Conservation (phyloP, 345 rosid species). For the Geranium brycei region DNA sequence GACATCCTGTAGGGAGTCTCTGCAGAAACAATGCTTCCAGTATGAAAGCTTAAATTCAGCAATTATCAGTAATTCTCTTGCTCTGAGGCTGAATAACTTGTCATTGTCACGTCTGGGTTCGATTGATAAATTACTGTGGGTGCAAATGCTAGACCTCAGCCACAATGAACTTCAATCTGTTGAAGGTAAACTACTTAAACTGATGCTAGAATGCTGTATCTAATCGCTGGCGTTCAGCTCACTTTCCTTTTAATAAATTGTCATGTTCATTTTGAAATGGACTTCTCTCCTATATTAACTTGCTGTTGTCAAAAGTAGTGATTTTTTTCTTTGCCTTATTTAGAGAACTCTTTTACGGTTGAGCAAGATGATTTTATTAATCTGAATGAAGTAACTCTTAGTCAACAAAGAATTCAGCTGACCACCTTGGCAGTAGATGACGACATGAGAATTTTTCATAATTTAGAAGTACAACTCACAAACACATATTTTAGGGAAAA, state of each 20-base stretch:
- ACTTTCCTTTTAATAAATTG: background rate
- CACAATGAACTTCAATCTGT: slow-evolving; percentile 67
- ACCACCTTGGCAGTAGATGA: too few species aligned
- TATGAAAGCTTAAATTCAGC: slow-evolving; percentile 22
- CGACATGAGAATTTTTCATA: background rate
- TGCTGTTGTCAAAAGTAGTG: background rate
- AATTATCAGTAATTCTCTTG: slow-evolving; percentile 18
- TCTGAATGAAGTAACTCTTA: background rate
- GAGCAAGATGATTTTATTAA: background rate
- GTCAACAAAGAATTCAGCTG: background rate
- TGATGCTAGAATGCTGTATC: background rate
- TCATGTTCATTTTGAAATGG: background rate
- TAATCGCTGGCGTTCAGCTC: background rate
- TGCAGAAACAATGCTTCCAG: slow-evolving; percentile 38
- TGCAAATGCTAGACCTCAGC: slow-evolving; percentile 83
- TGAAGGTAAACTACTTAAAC: slow-evolving; percentile 42
- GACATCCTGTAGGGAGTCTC: slow-evolving; percentile 36
- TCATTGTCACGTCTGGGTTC: slow-evolving; percentile 59
- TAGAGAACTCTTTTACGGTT: background rate
- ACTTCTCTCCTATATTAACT: background rate
- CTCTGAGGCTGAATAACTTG: slow-evolving; percentile 60
- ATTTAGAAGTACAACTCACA: background rate
- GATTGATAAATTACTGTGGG: slow-evolving; percentile 65
- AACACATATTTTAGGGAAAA: too few species aligned
- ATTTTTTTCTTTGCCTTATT: background rate